Conservation (phyloP, 73 alveolate species). For the Tetrahymena borealis region DNA sequence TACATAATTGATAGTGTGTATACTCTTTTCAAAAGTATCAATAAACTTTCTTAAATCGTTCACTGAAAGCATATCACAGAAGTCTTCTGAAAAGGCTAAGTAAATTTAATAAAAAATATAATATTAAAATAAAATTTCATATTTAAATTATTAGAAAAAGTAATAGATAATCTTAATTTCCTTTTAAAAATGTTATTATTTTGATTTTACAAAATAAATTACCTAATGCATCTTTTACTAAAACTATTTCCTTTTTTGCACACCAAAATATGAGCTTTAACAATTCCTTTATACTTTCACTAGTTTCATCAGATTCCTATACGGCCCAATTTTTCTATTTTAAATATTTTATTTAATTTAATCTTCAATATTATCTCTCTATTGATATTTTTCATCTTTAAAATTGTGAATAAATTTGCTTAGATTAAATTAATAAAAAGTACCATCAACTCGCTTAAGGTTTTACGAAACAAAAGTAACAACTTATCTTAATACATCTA, state of each 20-base stretch:
- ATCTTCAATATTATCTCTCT: not conserved
- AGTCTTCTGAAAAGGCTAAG: not conserved
- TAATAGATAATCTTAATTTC: not conserved
- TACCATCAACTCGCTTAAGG: not conserved
- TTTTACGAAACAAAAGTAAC: not conserved
- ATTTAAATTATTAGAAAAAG: too few relatives aligned
- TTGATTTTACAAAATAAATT: not conserved
- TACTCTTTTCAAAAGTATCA: not conserved
- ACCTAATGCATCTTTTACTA: not conserved
- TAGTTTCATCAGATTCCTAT: not conserved
- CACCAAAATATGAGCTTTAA: not conserved
- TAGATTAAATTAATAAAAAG: not conserved
- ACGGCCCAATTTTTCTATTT: not conserved
- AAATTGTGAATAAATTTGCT: too few relatives aligned
- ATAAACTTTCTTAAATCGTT: not conserved
- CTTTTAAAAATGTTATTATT: too few relatives aligned
- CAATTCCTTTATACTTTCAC: not conserved
- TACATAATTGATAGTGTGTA: not conserved
- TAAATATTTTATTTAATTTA: not conserved
- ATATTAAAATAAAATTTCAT: not conserved
- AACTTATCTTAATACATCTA: not conserved
- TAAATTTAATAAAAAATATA: not conserved
- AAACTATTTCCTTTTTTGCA: not conserved
- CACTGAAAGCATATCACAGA: not conserved
- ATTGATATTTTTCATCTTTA: too few relatives aligned